Base-by-base conservation (phyloP, 83 land plant genomes). In the Diphasiastrum complanatum region DNA sequence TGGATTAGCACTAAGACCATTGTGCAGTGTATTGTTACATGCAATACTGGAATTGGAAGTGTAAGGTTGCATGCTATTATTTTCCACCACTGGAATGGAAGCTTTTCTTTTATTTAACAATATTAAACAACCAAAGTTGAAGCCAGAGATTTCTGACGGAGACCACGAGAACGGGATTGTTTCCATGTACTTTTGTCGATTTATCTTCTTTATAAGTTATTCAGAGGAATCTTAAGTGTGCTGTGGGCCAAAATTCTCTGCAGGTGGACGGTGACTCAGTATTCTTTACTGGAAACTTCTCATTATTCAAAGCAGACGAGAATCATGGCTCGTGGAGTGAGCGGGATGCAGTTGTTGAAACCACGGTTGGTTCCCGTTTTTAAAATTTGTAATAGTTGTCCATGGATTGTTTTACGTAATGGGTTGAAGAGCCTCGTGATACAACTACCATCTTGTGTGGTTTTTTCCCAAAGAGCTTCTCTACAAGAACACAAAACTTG, bases 201-300 rank as follows among this genome's bases (percentile, higher is more conserved):
- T n/a, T n/a, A n/a, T n/a, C n/a, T n/a, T n/a, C n/a, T n/a, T n/a
- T n/a, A n/a, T n/a, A n/a, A n/a, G n/a, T n/a, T n/a, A n/a, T 18
- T 41, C 18, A 1, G 45, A 0, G 0, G 1, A 18, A 41, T 14
- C 12, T 41, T 41, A 18, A 14, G 12, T 41, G n/a, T 14, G n/a
- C 45, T 41, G n/a, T 41, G 1, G 12, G 45, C 1, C n/a, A 14
- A 14, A 41, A 38, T 38, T 38, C 14, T 38, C 43, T 38, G 8
- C 74, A 91, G 97, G 97, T 91, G 6, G 83, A 87, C 69, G 95
- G 95, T 22, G 84, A 91, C 61, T 61, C 95, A 4, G 55, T 82
- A 52, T 91, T 84, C 47, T 69, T 73, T 68, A 87, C 82, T 0
- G 77, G 97, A 1, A 72, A 78, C 41, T 91, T 91, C 40, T 73